phyloP scores from a whole-genome alignment of 768 basidiomycete genomes.

The Tylopilus subfusipes region DNA sequence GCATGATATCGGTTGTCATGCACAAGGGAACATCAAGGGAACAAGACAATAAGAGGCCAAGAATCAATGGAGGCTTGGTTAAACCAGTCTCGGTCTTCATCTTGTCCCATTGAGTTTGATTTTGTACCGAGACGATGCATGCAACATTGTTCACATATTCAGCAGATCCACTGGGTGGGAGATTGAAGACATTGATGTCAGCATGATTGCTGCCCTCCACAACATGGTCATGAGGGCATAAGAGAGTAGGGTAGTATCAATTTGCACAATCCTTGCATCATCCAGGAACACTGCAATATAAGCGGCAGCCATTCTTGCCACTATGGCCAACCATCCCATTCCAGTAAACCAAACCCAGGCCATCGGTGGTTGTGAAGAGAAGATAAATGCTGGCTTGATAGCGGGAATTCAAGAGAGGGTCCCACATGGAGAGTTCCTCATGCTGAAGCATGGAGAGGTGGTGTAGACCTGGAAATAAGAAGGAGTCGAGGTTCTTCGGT shows the following conservation, averaged over 20 bases:
- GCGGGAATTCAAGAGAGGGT: not conserved
- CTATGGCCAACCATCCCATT: slow-evolving; percentile 36
- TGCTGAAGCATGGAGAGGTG: not conserved
- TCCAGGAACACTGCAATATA: slow-evolving; percentile 26
- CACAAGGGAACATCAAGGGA: too few species aligned
- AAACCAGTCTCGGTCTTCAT: slow-evolving; percentile 35
- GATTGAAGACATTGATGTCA: slow-evolving; percentile 26
- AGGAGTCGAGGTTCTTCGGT: not conserved
- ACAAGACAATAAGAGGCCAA: too few species aligned
- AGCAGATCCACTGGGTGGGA: slow-evolving; percentile 2
- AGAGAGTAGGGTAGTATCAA: slow-evolving; percentile 34
- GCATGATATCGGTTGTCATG: too few species aligned
- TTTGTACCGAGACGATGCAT: too few species aligned
- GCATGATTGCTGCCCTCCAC: slow-evolving; percentile 27
- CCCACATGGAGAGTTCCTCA: slow-evolving; percentile 1
- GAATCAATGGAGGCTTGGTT: slow-evolving; percentile 35
- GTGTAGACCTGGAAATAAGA: slow-evolving; percentile 1
- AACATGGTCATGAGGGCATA: slow-evolving; percentile 27
- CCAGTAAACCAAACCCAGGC: too few species aligned
- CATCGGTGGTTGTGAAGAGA: too few species aligned
- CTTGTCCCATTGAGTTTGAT: too few species aligned
- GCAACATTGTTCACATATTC: slow-evolving; percentile 5
- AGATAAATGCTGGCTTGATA: not conserved
- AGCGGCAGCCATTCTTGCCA: slow-evolving; percentile 34
- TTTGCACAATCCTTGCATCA: slow-evolving; percentile 20